A percentile compares a stretch with the other conserved stretches of the same genome.
Conservation (phyloP, 2,329 filamentous ascomycete species). For the Scleromitrula shiraiana region DNA sequence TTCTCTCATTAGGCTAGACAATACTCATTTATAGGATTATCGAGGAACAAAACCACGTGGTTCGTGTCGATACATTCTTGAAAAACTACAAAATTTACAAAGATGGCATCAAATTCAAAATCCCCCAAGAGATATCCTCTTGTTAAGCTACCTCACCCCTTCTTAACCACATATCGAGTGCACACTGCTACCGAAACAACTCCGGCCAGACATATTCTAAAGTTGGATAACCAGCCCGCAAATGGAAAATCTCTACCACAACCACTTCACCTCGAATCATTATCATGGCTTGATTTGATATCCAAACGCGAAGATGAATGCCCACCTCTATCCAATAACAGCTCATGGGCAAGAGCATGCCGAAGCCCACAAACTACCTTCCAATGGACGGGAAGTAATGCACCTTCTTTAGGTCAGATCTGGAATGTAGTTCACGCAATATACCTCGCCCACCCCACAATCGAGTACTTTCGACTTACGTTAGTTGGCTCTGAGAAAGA, state of each 20-base stretch:
- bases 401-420: conserved; percentile 31
- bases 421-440: conserved; percentile 35
- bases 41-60: no score
- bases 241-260: conserved; percentile 13
- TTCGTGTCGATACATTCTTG: neutral
- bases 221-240: conserved; percentile 10
- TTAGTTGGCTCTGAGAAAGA: conserved; percentile 27
- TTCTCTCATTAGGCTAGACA: neutral
- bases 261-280: conserved; percentile 25
- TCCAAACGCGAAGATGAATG: conserved; percentile 16
- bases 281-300: conserved; percentile 26
- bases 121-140: conserved; percentile 17
- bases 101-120: conserved; percentile 7
- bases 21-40: no score
- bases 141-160: conserved; percentile 18
- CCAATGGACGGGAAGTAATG: conserved; percentile 27
- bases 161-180: conserved; percentile 18
- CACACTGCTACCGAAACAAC: conserved; percentile 9
- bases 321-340: conserved; percentile 30
- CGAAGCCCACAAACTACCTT: conserved; percentile 29
- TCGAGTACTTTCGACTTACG: conserved; percentile 31
- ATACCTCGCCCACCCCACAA: conserved; percentile 26
- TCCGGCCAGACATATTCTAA: conserved; percentile 12
- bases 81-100: neutral
- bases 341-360: conserved; percentile 29